Conservation (phyloP, 345 rosid genomes). For the Rhodomyrtus tomentosa region DNA sequence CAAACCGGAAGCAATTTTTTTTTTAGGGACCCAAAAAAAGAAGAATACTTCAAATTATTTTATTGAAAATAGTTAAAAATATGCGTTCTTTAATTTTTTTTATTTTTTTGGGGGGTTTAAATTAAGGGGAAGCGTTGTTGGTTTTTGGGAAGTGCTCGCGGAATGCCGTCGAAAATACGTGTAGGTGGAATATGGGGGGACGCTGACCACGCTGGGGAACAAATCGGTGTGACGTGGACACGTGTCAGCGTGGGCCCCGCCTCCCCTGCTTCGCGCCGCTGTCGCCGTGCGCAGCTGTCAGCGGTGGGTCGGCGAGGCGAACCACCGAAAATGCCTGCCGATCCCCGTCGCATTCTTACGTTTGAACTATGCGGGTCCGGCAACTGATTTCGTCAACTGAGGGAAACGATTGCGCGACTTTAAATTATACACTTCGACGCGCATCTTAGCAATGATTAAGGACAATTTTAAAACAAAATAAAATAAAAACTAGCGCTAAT, state of each 20-base stretch:
- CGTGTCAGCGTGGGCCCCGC: conserved; percentile 19
- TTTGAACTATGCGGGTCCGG: no score
- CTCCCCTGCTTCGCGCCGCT: neutral
- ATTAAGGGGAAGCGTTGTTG: neutral
- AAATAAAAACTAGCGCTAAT: no score
- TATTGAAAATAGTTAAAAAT: no score
- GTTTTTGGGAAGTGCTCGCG: neutral
- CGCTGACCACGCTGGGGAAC: neutral
- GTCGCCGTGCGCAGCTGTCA: neutral
- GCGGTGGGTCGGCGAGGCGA: neutral
- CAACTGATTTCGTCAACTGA: no score
- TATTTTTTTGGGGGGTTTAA: neutral
- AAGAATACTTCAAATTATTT: no score
- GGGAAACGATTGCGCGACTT: no score
- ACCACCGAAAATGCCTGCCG: neutral
- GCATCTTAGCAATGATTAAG: no score
- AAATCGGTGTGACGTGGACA: conserved; percentile 14
- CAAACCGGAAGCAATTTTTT: neutral
- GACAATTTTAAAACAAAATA: no score
- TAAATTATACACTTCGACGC: no score
- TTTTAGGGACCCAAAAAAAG: no score
- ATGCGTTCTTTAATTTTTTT: no score
- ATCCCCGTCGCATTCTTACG: no score
- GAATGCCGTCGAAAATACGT: neutral
- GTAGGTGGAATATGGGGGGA: neutral